phyloP scores from a whole-genome alignment of 306 rosid genomes.

The Inga laurina region DNA sequence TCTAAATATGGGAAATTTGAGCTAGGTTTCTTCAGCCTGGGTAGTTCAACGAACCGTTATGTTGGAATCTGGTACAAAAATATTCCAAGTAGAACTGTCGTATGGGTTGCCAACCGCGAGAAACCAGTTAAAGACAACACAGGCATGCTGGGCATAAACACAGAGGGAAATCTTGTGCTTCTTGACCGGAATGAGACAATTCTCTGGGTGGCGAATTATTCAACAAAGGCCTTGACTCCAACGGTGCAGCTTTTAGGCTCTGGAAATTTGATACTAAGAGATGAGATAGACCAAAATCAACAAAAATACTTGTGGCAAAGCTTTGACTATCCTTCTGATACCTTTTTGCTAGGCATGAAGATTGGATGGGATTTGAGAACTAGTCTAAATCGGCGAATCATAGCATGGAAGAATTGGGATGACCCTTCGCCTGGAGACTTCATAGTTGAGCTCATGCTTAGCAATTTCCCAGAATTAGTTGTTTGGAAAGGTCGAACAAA shows the following conservation, averaged over 20 bases:
- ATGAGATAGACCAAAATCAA: slow-evolving; percentile 19
- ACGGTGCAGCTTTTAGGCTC: slow-evolving; percentile 30
- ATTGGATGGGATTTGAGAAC: slow-evolving; percentile 42
- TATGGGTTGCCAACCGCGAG: slow-evolving; percentile 55
- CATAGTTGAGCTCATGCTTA: slow-evolving; percentile 9
- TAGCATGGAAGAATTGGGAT: slow-evolving; percentile 44
- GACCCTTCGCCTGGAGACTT: slow-evolving; percentile 53
- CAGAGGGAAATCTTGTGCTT: slow-evolving; percentile 28
- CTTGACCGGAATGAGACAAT: slow-evolving; percentile 3
- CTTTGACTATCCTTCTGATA: slow-evolving; percentile 51
- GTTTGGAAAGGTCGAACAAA: slow-evolving; percentile 18
- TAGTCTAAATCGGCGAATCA: slow-evolving; percentile 25
- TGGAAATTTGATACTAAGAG: slow-evolving; percentile 44
- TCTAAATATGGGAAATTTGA: slow-evolving; percentile 1
- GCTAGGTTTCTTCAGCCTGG: slow-evolving; percentile 4
- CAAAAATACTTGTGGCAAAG: slow-evolving; percentile 44
- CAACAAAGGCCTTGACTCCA: neutral
- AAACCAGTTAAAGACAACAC: slow-evolving; percentile 43
- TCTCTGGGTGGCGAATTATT: slow-evolving; percentile 38
- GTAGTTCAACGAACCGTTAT: slow-evolving; percentile 26
- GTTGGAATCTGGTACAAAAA: slow-evolving; percentile 57
- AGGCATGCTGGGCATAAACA: slow-evolving; percentile 31
- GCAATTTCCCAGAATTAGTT: slow-evolving; percentile 37
- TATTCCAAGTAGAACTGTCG: slow-evolving; percentile 30
- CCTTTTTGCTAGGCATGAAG: slow-evolving; percentile 46